Conservation (phyloP, 176 grass and related monocot genomes). For the Thinopyrum elongatum region DNA sequence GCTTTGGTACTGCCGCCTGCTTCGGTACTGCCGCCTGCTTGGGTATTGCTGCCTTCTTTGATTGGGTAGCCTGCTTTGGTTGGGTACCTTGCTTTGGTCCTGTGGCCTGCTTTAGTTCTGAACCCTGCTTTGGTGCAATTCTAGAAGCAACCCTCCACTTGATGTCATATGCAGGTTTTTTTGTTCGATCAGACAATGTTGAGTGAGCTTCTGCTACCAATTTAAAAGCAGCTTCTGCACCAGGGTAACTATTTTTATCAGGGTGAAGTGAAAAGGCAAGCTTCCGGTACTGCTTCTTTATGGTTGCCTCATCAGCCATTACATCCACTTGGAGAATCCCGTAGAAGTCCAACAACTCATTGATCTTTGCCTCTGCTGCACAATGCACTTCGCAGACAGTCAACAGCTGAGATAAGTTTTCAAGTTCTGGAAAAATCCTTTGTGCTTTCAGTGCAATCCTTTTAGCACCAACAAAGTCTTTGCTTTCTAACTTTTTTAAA, state of each 20-base stretch:
- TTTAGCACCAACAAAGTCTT: conserved; percentile 65
- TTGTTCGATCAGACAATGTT: conserved; percentile 65
- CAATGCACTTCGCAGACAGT: conserved; percentile 85
- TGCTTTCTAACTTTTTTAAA: conserved; percentile 56
- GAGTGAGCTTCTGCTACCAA: conserved; percentile 76
- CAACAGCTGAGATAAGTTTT: conserved; percentile 66
- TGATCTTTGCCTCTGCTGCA: conserved; percentile 47
- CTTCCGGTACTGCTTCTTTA: conserved; percentile 75
- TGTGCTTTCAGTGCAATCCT: conserved; percentile 81
- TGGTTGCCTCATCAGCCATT: conserved; percentile 53
- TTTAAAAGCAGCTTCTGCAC: conserved; percentile 86
- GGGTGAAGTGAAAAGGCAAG: conserved; percentile 81
- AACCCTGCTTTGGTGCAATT: conserved; percentile 30
- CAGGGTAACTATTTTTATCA: conserved; percentile 71
- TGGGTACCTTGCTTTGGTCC: not conserved
- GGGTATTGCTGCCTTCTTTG: not conserved
- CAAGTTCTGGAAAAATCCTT: conserved; percentile 70
- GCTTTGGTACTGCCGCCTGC: not conserved
- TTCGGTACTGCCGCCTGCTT: not conserved
- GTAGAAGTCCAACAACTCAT: conserved; percentile 61
- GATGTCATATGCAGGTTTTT: conserved; percentile 59
- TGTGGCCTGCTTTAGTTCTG: not conserved
- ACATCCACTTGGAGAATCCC: conserved; percentile 63
- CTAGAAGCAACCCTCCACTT: conserved; percentile 44
- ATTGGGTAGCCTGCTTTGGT: not conserved